These are phyloP conservation scores for Monosporozyma yasuniensis DNA, from an alignment of 805 yeast species.

Conservation along the genomic window DNA sequence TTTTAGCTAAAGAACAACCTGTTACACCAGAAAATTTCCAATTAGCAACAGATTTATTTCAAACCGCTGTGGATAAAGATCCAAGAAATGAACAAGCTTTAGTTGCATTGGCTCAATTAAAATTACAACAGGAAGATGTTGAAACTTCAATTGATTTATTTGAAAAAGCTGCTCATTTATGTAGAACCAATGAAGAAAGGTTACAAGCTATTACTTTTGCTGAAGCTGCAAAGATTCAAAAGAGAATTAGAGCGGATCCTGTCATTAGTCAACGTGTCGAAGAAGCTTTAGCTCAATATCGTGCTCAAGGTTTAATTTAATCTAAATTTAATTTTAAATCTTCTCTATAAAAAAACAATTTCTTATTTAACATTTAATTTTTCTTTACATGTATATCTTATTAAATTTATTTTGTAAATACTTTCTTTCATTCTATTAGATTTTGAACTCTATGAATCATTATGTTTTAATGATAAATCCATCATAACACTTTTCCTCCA, in stretches of 20 bases:
- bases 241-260: constrained; percentile 65
- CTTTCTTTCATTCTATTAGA: no score
- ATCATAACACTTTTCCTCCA: constrained; percentile 30
- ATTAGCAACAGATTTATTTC: constrained; percentile 56
- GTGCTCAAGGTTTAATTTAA: constrained; percentile 27
- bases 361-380: neutral
- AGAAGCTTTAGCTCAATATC: constrained; percentile 42
- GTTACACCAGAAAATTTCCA: constrained; percentile 34
- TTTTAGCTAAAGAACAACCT: constrained; percentile 45
- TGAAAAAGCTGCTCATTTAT: constrained; percentile 71
- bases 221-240: constrained; percentile 88
- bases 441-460: no score
- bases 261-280: constrained; percentile 51
- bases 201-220: constrained; percentile 84
- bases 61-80: constrained; percentile 72
- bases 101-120: constrained; percentile 84
- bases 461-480: constrained; percentile 21
- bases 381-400: neutral
- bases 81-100: constrained; percentile 85
- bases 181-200: constrained; percentile 80
- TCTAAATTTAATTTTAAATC: no score
- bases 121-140: constrained; percentile 71
- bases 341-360: no score
- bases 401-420: neutral
- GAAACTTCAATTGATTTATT: constrained; percentile 75